Conservation (phyloP, 352 stramenopile species). For the Globisporangium ultimum region DNA sequence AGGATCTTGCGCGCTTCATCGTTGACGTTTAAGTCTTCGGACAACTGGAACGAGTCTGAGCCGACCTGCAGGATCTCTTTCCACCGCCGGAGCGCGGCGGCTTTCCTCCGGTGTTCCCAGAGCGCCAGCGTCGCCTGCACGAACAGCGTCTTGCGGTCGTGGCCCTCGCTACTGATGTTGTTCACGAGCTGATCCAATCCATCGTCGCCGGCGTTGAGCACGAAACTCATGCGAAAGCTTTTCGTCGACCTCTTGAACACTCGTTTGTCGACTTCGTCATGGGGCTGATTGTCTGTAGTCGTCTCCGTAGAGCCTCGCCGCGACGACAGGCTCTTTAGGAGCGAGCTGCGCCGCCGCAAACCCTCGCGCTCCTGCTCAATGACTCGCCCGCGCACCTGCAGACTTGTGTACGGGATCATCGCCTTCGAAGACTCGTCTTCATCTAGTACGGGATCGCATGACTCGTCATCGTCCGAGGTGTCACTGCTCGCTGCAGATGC, state of each 20-base stretch:
- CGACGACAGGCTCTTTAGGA: neutral
- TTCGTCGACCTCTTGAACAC: neutral
- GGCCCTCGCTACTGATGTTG: conserved; percentile 6
- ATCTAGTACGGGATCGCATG: neutral
- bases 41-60: conserved; percentile 4
- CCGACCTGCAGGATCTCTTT: conserved; percentile 5
- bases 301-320: neutral
- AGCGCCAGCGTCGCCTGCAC: conserved; percentile 21
- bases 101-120: conserved; percentile 12
- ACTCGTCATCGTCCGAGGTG: neutral
- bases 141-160: conserved; percentile 11
- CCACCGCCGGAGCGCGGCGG: conserved; percentile 1
- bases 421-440: neutral
- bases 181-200: conserved; percentile 21
- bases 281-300: neutral
- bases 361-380: conserved; percentile 8
- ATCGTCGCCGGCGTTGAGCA: conserved; percentile 19
- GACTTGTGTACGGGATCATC: conserved; percentile 6
- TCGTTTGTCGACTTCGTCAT: neutral
- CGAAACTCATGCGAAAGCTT: conserved; percentile 14
- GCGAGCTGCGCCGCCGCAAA: neutral
- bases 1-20: conserved; percentile 13
- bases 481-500: neutral
- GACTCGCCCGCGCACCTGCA: conserved; percentile 16
- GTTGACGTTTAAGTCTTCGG: conserved; percentile 8